Base-by-base conservation (phyloP, 257 asterid genomes). In the Solanum medicagineum region DNA sequence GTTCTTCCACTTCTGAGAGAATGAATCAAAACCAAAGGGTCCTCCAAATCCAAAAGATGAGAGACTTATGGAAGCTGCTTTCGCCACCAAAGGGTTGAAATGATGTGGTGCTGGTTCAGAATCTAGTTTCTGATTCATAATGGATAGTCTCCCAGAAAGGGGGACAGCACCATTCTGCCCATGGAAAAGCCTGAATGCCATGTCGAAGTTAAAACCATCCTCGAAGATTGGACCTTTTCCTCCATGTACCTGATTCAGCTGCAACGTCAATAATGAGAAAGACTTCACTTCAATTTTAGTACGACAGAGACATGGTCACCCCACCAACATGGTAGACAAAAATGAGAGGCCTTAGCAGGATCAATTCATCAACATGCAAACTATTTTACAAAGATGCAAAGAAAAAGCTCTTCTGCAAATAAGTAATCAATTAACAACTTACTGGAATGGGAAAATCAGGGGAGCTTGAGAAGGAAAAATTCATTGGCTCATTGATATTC, bases 111-210 rank as follows among this genome's bases (percentile, higher is more conserved):
- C 83, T 51, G 90, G 85, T 82, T 91, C 94, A 42, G 94, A 84
- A 44, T 81, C 89, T 63, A 87, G 77, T 84, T 89, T 92, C 88
- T 90, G 95, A 69, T 89, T 70, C 54, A 84, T 85, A 85, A 86
- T 5, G 53, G 87, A 89, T 49, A 92, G 87, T 81, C 89, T 93
- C 85, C 90, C 95, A 10, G 98, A 89, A 82, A 96, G 98, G 7
- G 98, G 99, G 75, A 96, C 98, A 19, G 92, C 97, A 47, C 99
- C 98, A 59, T 93, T 91, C 90, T 96, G 94, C 87, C 99, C 99
- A 83, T 96, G 99, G 91, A 96, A 96, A 87, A 94, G 93, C 87
- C 94, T 92, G 88, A 96, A 96, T 44, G 99, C 96, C 92, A 86
- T 89, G 81, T 93, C 97, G 88, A 96, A 96, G 90, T 96, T 94